Percentiles rank a stretch among this genome's conserved stretches.
phyloP scores from a whole-genome alignment of 345 rosid species.

The Leavenworthia alabamica region DNA sequence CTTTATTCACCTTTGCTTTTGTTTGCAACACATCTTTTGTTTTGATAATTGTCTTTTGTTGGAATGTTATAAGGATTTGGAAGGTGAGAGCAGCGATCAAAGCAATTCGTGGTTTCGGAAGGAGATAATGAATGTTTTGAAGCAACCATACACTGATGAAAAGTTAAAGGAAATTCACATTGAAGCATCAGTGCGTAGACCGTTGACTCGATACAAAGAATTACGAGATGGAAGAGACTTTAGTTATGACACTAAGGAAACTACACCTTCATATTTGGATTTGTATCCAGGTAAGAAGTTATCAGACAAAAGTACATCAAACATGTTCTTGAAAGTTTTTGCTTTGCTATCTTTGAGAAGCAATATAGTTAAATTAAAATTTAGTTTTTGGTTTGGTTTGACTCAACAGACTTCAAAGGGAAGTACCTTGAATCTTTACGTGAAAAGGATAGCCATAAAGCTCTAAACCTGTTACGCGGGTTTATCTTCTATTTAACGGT shows the following conservation, averaged over 20 bases:
- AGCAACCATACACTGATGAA: slow-evolving; percentile 35
- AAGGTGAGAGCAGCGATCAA: slow-evolving; percentile 27
- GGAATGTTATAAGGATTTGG: slow-evolving; percentile 22
- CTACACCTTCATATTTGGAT: slow-evolving; percentile 51
- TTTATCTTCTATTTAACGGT: slow-evolving; percentile 68
- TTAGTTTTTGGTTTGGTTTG: slow-evolving; percentile 12
- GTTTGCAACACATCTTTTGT: background rate
- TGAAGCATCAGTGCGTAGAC: slow-evolving; percentile 21
- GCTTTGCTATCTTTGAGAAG: background rate
- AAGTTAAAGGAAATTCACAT: slow-evolving; percentile 36
- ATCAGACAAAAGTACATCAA: background rate
- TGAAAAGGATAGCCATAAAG: slow-evolving; percentile 20
- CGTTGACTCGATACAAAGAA: background rate
- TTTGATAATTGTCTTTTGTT: slow-evolving; percentile 8
- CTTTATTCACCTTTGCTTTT: background rate
- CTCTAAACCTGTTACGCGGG: slow-evolving; percentile 61
- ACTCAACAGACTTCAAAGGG: slow-evolving; percentile 15
- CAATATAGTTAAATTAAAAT: background rate
- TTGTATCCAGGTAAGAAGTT: slow-evolving; percentile 35
- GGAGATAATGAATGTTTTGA: slow-evolving; percentile 37
- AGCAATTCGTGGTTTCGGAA: slow-evolving; percentile 37
- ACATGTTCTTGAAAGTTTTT: background rate
- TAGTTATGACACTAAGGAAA: background rate
- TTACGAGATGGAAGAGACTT: slow-evolving; percentile 33
- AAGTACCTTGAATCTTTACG: background rate